phyloP scores from a whole-genome alignment of 331 rosid genomes.

The Ulmus americana region DNA sequence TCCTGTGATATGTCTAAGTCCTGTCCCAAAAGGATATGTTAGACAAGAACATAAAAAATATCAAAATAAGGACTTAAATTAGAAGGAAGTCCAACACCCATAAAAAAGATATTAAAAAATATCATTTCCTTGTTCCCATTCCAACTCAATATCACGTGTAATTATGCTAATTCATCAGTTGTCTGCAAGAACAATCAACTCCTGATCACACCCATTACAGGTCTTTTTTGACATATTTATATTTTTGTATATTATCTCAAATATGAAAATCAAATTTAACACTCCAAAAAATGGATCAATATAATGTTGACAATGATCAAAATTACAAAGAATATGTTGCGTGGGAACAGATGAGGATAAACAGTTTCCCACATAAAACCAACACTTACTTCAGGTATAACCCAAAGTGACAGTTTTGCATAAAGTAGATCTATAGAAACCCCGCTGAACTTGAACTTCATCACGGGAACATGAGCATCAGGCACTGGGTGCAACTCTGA shows the following conservation, averaged over 20 bases:
- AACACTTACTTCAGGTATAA: conserved; percentile 84
- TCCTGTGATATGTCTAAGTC: conserved; percentile 91
- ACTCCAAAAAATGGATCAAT: conserved; percentile 20
- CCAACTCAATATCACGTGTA: conserved; percentile 84
- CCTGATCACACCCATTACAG: too few species aligned
- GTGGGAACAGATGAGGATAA: background rate
- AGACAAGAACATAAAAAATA: conserved; percentile 3
- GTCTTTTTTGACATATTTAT: too few species aligned
- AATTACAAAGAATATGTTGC: too few species aligned
- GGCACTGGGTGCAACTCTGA: conserved; percentile 90
- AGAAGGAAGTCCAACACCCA: background rate
- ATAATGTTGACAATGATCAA: too few species aligned
- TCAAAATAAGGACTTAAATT: background rate
- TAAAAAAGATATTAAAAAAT: background rate
- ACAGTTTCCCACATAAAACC: background rate
- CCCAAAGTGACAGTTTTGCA: conserved; percentile 81
- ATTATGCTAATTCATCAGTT: conserved; percentile 11
- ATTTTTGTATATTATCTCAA: conserved; percentile 34
- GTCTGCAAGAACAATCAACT: too few species aligned
- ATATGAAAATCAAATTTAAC: conserved; percentile 23
- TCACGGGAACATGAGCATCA: conserved; percentile 87
- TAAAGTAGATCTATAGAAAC: conserved; percentile 89
- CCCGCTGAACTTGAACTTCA: conserved; percentile 73
- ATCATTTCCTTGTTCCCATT: too few species aligned
- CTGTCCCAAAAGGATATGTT: conserved; percentile 32